Evolutionary conservation across 257 asterid genomes (phyloP).

Genomic region (Solanum etuberosum): DNA sequence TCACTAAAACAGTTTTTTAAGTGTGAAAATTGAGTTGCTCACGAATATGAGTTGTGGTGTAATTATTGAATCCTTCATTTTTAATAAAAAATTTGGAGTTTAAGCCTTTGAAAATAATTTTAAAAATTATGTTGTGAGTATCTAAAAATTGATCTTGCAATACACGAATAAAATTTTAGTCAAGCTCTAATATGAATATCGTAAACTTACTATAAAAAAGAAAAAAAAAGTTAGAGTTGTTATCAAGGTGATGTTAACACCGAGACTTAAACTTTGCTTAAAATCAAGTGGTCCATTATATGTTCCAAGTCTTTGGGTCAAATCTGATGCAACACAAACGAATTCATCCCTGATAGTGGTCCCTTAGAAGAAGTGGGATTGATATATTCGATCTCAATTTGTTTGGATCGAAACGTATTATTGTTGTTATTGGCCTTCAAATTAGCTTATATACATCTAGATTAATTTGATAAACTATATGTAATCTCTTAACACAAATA

Average conservation of each 20-base stretch:
- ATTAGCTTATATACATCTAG: rapidly evolving
- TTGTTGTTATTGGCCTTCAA: background rate
- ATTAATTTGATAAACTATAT: background rate
- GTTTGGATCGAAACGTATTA: background rate
- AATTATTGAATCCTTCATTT: background rate
- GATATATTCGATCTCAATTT: background rate
- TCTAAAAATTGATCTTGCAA: background rate
- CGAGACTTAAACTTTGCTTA: background rate
- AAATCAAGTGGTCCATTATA: background rate
- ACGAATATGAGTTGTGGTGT: background rate
- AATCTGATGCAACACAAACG: background rate
- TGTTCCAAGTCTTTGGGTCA: background rate
- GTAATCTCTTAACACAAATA: background rate
- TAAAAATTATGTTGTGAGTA: rapidly evolving
- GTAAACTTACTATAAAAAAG: no score
- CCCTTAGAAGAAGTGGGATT: background rate
- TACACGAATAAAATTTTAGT: rapidly evolving
- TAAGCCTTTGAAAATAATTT: rapidly evolving
- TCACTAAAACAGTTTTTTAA: background rate
- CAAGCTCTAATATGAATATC: rapidly evolving
- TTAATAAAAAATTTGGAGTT: background rate
- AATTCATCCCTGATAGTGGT: background rate
- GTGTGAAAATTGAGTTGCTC: background rate
- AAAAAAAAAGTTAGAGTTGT: background rate
- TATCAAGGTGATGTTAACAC: background rate